Conservation (phyloP, 2,329 filamentous ascomycete genomes). For the Pseudogymnoascus sp. region DNA sequence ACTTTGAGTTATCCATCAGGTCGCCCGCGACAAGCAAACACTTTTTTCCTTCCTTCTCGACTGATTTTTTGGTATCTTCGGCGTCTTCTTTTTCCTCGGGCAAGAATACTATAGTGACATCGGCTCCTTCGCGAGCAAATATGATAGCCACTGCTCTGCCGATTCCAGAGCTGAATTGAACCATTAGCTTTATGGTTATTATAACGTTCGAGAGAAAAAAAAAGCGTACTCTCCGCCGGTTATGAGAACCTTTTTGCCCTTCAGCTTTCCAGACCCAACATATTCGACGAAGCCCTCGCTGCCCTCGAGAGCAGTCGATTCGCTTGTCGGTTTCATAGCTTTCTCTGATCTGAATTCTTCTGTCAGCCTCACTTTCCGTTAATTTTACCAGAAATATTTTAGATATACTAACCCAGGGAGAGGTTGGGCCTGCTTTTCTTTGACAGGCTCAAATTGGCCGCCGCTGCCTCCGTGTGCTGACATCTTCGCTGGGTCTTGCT, state of each 20-base stretch:
- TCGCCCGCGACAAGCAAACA: neutral
- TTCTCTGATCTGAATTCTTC: neutral
- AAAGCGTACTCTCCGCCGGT: slow-evolving; percentile 44
- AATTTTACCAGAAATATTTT: neutral
- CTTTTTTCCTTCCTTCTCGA: slow-evolving; percentile 50
- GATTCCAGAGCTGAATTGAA: slow-evolving; percentile 38
- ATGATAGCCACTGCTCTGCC: slow-evolving; percentile 51
- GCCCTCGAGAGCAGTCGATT: slow-evolving; percentile 6
- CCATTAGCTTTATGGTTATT: neutral
- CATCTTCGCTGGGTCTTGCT: neutral
- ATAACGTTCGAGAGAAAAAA: neutral
- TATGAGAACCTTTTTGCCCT: slow-evolving; percentile 41
- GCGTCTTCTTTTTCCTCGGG: slow-evolving; percentile 65
- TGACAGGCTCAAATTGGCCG: slow-evolving; percentile 5
- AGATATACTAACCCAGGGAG: slow-evolving; percentile 5
- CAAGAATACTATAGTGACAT: slow-evolving; percentile 42
- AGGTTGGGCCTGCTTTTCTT: neutral
- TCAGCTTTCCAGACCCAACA: neutral
- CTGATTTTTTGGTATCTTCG: slow-evolving; percentile 58
- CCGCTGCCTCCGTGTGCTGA: neutral
- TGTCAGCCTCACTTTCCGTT: neutral
- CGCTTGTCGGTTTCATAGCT: slow-evolving; percentile 8
- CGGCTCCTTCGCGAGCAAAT: slow-evolving; percentile 55
- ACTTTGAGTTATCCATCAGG: neutral
- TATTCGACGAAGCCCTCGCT: slow-evolving; percentile 1